These are phyloP conservation scores for Coemansia sp. DNA, from an alignment of 192 early-diverging fungal genomes.

Conservation along the genomic window DNA sequence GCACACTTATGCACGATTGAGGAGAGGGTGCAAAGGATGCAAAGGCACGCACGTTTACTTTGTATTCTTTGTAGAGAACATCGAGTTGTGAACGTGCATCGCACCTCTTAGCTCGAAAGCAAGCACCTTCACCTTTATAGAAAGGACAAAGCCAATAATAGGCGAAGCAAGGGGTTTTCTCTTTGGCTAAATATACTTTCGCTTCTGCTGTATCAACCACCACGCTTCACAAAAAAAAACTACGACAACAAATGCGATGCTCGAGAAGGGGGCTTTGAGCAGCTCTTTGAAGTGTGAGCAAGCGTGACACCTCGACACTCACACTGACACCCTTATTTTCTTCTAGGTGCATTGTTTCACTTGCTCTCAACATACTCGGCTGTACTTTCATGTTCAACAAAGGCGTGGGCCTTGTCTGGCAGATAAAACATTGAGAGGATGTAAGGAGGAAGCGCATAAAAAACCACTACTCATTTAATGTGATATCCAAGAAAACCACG, in stretches of 20 bases:
- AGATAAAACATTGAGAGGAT: too few species aligned
- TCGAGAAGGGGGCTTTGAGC: not conserved
- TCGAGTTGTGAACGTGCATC: not conserved
- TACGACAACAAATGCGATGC: not conserved
- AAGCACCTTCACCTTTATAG: not conserved
- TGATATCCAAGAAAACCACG: too few species aligned
- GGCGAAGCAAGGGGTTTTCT: not conserved
- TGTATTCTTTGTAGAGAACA: not conserved
- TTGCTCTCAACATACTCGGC: not conserved
- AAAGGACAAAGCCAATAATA: not conserved
- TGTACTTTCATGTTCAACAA: not conserved
- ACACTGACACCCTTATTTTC: not conserved
- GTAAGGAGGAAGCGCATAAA: too few species aligned
- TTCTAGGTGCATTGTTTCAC: not conserved
- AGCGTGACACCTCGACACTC: not conserved
- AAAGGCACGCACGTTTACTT: slow-evolving; percentile 4
- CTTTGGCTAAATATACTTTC: not conserved
- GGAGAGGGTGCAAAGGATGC: not conserved
- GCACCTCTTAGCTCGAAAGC: not conserved
- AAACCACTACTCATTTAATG: too few species aligned
- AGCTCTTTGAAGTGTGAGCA: not conserved
- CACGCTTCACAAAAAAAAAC: not conserved
- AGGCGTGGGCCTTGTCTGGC: too few species aligned
- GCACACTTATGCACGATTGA: not conserved
- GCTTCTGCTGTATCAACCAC: not conserved